Percentiles rank a stretch among this genome's conserved stretches.
These are phyloP conservation scores for Aspergillus bombycis DNA, from an alignment of 2,329 filamentous ascomycete genomes.

Conservation along the genomic window DNA sequence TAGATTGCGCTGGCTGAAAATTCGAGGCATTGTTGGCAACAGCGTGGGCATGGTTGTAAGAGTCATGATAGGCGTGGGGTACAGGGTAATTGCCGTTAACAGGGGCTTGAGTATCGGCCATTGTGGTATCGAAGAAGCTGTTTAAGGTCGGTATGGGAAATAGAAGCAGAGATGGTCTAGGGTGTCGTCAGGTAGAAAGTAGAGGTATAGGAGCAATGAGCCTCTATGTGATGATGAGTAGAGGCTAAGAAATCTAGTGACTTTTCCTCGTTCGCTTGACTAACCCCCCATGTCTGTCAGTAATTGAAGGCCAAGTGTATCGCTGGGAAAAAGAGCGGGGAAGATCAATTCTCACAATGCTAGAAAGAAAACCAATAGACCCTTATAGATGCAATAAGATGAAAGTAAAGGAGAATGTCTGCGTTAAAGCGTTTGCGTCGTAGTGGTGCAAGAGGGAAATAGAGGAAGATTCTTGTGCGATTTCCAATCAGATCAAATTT, in stretches of 20 bases:
- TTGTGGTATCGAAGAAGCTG: slow-evolving; percentile 28
- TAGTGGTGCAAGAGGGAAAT: slow-evolving; percentile 13
- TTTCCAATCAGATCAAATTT: slow-evolving; percentile 24
- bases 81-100: slow-evolving; percentile 47
- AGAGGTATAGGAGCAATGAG: slow-evolving; percentile 13
- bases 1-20: slow-evolving; percentile 45
- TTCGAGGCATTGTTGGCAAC: slow-evolving; percentile 39
- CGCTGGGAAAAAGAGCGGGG: neutral
- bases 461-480: slow-evolving; percentile 34
- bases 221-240: slow-evolving; percentile 22
- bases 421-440: slow-evolving; percentile 8
- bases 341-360: slow-evolving; percentile 31
- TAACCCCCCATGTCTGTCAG: neutral
- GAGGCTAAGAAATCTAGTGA: slow-evolving; percentile 23
- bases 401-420: slow-evolving; percentile 20
- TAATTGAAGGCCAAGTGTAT: neutral
- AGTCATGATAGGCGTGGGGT: slow-evolving; percentile 44
- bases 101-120: slow-evolving; percentile 46
- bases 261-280: slow-evolving; percentile 17
- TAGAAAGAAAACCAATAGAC: slow-evolving; percentile 25
- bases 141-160: slow-evolving; percentile 10
- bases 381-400: slow-evolving; percentile 10
- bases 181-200: slow-evolving; percentile 1
- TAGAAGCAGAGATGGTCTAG: slow-evolving; percentile 1
- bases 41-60: slow-evolving; percentile 38